These are phyloP conservation scores for Microglena sp. DNA, from an alignment of 139 green algal genomes.

Conservation along the genomic window DNA sequence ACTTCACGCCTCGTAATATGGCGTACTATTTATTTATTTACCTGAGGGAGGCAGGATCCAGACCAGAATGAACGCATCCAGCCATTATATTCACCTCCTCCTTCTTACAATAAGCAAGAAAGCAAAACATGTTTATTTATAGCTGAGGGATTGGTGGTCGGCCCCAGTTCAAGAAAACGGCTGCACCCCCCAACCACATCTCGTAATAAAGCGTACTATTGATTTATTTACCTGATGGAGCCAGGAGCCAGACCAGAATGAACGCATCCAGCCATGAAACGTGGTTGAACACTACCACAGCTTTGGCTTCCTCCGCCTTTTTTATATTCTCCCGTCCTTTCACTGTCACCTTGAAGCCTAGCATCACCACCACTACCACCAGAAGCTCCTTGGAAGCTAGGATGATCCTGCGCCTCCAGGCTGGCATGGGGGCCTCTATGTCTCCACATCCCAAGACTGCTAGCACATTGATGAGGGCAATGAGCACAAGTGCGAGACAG, in stretches of 20 bases:
- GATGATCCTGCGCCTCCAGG: background rate
- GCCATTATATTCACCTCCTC: no score
- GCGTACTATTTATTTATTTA: no score
- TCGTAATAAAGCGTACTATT: no score
- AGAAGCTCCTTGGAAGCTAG: background rate
- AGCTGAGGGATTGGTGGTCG: no score
- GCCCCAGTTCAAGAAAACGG: no score
- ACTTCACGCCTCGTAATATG: no score
- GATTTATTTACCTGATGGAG: background rate
- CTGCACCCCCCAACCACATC: no score
- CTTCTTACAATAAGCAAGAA: no score
- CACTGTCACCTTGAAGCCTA: background rate
- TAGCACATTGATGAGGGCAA: no score
- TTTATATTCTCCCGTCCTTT: background rate
- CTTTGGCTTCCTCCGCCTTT: background rate
- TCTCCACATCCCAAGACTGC: no score
- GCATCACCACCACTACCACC: background rate
- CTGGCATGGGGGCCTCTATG: background rate
- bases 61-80: background rate
- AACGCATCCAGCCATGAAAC: background rate
- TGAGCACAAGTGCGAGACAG: no score
- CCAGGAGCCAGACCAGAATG: background rate
- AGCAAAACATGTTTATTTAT: no score
- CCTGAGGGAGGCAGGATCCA: background rate
- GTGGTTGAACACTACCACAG: background rate